Base-by-base conservation (phyloP, 345 rosid species). In the Eucalyptus rudis region DNA sequence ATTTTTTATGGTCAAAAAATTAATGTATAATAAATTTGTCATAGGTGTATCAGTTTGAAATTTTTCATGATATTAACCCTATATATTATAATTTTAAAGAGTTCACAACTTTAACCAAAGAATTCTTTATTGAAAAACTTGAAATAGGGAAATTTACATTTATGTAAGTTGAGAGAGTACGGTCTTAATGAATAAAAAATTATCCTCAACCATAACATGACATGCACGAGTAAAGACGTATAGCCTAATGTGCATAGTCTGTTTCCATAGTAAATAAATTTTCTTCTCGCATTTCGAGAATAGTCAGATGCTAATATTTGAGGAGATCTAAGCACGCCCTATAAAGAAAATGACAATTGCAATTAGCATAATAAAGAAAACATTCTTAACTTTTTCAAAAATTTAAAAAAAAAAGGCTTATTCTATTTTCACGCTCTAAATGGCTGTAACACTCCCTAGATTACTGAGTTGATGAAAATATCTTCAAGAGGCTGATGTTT, bases 1-100 rank as follows among this genome's bases (percentile, higher is more conserved):
- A 3, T 52, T 52, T 52, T 19, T 52, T 3, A 52, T 52, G 24
- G 10, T 19, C 0, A 52, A 52, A 52, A 52, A 19, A 52, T 52
- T 52, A 19, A 52, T 52, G 19, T 19, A 52, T 52, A 0, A 10
- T 52, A 52, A 52, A 52, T 52, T 52, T 52, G 8, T 52, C 2
- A 52, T 52, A 1, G 0, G 20, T 52, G 0, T 52, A 52, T 52
- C 0, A 7, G 1, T 52, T 52, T 52, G 10, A 7, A 2, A 52
- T 19, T 52, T 52, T 52, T 52, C 10, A 52, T 52, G 10, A 0
- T 52, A 19, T 19, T 52, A 52, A 7, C 0, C 9, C 56, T 56
- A 56, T 56, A 56, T 22, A 56, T 56, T 9, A 56, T 56, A 56
- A 56, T 0, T 10, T 4, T 56, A 56, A 56, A 56, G 62, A 56